phyloP scores from a whole-genome alignment of 1,139 yeast species.

The Blastobotrys proliferans region DNA sequence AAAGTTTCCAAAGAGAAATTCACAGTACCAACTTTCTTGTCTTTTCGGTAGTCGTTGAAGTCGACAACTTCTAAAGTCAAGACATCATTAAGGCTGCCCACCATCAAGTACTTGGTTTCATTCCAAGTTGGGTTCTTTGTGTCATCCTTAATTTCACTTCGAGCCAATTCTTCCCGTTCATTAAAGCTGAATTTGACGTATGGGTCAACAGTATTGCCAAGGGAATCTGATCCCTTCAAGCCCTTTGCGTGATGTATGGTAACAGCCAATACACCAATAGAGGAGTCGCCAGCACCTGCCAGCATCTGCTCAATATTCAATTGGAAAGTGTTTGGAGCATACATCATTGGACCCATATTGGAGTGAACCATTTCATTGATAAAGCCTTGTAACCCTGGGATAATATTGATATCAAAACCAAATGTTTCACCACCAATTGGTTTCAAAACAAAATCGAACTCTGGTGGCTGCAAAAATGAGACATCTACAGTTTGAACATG shows the following conservation, averaged over 20 bases:
- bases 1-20: constrained; percentile 69
- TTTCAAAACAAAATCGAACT: constrained; percentile 74
- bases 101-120: constrained; percentile 66
- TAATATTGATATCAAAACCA: constrained; percentile 78
- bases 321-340: constrained; percentile 87
- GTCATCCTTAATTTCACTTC: constrained; percentile 61
- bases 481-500: constrained; percentile 88
- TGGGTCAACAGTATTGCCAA: constrained; percentile 86
- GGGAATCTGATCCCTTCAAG: constrained; percentile 59
- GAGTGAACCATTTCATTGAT: constrained; percentile 81
- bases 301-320: constrained; percentile 85
- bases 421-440: constrained; percentile 74
- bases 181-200: constrained; percentile 56
- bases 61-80: constrained; percentile 66
- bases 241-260: constrained; percentile 62
- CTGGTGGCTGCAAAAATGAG: constrained; percentile 78
- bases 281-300: constrained; percentile 79
- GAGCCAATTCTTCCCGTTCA: constrained; percentile 52
- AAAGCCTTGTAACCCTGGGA: constrained; percentile 82
- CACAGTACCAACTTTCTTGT: constrained; percentile 72
- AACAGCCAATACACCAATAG: constrained; percentile 80
- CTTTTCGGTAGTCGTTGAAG: constrained; percentile 73
- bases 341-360: constrained; percentile 82
- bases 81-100: constrained; percentile 76
- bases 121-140: constrained; percentile 78